These are phyloP conservation scores for Penicillium sp. DNA, from an alignment of 2,329 filamentous ascomycete genomes.

Conservation along the genomic window DNA sequence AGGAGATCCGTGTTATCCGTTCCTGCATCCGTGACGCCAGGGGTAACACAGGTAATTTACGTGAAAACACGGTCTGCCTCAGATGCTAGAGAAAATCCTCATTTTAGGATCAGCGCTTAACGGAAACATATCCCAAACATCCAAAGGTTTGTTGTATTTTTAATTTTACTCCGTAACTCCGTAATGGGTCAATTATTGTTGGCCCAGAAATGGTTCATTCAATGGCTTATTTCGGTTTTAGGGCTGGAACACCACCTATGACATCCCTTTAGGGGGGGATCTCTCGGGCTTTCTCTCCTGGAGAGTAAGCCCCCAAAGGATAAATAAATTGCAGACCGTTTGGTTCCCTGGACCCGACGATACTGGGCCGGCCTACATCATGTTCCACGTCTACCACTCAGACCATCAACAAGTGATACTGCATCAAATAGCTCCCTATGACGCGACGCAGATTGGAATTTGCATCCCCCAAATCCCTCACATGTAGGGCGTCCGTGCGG, in stretches of 20 bases:
- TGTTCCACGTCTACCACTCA: not conserved
- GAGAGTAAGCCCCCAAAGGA: not conserved
- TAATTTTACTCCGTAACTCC: not conserved
- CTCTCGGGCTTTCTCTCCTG: not conserved
- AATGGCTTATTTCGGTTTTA: not conserved
- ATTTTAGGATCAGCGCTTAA: conserved; percentile 9
- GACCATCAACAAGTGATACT: not conserved
- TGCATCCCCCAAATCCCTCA: not conserved
- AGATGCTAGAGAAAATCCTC: conserved; percentile 13
- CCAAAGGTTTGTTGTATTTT: not conserved
- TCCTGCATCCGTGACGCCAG: conserved; percentile 25
- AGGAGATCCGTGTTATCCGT: conserved; percentile 17
- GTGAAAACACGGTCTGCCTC: not conserved
- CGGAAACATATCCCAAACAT: conserved; percentile 9
- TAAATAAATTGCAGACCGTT: not conserved
- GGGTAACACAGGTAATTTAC: conserved; percentile 9
- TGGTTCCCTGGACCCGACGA: not conserved
- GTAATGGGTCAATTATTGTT: not conserved
- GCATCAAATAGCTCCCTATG: not conserved
- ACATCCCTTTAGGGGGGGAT: not conserved
- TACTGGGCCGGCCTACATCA: not conserved
- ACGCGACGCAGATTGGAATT: not conserved
- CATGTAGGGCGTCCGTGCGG: conserved; percentile 1
- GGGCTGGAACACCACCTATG: not conserved
- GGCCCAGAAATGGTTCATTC: not conserved